These are phyloP conservation scores for Gaultheria prostrata DNA, from an alignment of 148 eudicot species.

Conservation along the genomic window DNA sequence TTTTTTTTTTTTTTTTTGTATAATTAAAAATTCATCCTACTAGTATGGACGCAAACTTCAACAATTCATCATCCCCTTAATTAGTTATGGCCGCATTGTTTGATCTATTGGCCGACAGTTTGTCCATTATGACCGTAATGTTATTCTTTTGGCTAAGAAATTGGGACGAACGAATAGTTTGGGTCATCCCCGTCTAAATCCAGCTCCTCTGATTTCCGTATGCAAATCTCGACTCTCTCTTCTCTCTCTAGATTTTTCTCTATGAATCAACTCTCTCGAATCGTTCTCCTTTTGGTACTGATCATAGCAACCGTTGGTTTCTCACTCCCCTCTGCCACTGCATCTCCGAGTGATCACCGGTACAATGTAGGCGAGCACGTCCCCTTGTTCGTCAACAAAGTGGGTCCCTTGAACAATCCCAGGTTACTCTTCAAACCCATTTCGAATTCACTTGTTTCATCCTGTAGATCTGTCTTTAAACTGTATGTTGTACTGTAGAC, in stretches of 20 bases:
- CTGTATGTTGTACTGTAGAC: background rate
- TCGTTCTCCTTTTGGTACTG: conserved; percentile 9
- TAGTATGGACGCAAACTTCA: too few relatives aligned
- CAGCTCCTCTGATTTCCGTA: background rate
- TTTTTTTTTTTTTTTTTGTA: too few relatives aligned
- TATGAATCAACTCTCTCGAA: conserved; percentile 13
- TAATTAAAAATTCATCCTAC: too few relatives aligned
- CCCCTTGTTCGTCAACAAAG: conserved; percentile 61
- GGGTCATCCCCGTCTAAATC: background rate
- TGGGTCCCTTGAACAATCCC: conserved; percentile 85
- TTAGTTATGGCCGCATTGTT: too few relatives aligned
- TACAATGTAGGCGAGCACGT: conserved; percentile 83
- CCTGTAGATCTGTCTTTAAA: background rate
- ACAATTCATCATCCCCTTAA: too few relatives aligned
- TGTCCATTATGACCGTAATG: too few relatives aligned
- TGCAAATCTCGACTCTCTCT: conserved; percentile 11
- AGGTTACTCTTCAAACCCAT: conserved; percentile 37
- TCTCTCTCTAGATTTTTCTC: background rate
- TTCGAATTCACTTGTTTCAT: background rate
- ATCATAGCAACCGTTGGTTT: conserved; percentile 15
- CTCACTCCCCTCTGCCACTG: conserved; percentile 11
- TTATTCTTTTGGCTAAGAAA: too few relatives aligned
- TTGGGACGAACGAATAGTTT: too few relatives aligned
- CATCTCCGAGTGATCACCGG: conserved; percentile 27
- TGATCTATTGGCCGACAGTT: too few relatives aligned